Evolutionary conservation across 1,139 yeast species (phyloP), one percentile per base, ranked within the genome.

Genomic region (Meyerozyma carpophila): DNA sequence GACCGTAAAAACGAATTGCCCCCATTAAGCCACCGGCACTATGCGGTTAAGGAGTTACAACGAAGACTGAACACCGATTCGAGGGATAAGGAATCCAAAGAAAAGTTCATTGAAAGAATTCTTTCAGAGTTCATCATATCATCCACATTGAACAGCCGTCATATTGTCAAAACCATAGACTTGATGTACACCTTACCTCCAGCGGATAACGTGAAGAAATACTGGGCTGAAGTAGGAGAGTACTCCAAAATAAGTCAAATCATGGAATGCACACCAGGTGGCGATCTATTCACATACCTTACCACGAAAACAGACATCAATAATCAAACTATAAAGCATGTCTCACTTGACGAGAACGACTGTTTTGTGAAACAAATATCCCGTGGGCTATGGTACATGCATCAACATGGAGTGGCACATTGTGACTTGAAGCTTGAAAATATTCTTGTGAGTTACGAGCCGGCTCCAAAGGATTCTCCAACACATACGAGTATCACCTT

Each of bases 81-180:
- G 46, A 73, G 76, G 44, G 73, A 72, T 41, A 70, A 78, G 5
- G 91, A 84, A 53, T 63, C 77, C 11, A 65, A 73, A 26, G 75
- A 74, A 36, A 82, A 78, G 53, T 86, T 84, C 57, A 75, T 83
- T 45, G 81, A 82, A 32, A 68, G 91, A 45, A 77, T 86, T 27
- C 79, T 93, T 0, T 81, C 88, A 5, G 96, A 88, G 58, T 88
- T 84, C 60, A 79, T 84, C 52, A 81, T 88, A 38, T 82, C 91
- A 2, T 81, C 84, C 39, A 77, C 86, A 0, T 62, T 88, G 48
- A 77, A 82, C 47, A 84, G 82, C 57, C 80, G 84, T 46, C 85
- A 89, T 51, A 77, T 88, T 26, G 79, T 84, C 31, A 75, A 77
- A 48, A 80, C 89, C 3, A 70, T 82, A 31, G 95, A 87, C 59